Evolutionary conservation across 2,329 filamentous ascomycete genomes (phyloP).

Genomic region (Tolypocladium amazonense): DNA sequence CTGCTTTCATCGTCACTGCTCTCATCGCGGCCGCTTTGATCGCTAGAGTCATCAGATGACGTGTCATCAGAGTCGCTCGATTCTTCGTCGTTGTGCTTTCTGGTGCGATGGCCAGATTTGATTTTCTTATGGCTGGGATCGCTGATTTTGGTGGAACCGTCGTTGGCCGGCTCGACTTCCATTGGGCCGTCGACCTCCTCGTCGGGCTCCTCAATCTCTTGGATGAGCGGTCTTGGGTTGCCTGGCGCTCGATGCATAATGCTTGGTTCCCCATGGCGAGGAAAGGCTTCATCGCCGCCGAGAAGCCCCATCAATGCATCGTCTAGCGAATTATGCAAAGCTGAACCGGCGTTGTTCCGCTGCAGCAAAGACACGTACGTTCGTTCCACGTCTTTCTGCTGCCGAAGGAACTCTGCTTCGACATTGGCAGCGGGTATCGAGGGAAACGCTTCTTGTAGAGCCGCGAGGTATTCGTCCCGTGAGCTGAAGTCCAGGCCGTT

Average conservation of each 20-base stretch:
- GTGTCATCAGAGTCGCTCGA: background rate
- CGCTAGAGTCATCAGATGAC: background rate
- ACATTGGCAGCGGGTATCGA: constrained; percentile 22
- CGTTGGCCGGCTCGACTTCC: background rate
- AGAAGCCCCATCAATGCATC: constrained; percentile 10
- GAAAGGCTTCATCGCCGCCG: background rate
- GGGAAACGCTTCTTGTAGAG: constrained; percentile 34
- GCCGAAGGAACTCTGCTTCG: constrained; percentile 22
- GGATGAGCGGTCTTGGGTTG: constrained; percentile 17
- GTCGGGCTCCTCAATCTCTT: constrained; percentile 7
- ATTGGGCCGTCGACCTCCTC: constrained; percentile 1
- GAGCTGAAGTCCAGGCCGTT: constrained; percentile 9
- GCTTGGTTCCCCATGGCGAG: background rate
- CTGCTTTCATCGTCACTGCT: constrained; percentile 5
- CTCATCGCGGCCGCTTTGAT: background rate
- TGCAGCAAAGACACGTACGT: constrained; percentile 26
- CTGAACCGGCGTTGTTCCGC: constrained; percentile 19
- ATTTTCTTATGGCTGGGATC: background rate
- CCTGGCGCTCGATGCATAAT: background rate
- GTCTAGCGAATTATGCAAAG: constrained; percentile 22
- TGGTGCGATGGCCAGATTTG: background rate
- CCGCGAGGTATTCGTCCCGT: constrained; percentile 18
- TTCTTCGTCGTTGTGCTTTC: background rate
- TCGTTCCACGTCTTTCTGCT: constrained; percentile 21
- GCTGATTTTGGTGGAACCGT: background rate